Evolutionary conservation across 208 protist species (phyloP).

Genomic region (Herpetomonas samuelpessoai): DNA sequence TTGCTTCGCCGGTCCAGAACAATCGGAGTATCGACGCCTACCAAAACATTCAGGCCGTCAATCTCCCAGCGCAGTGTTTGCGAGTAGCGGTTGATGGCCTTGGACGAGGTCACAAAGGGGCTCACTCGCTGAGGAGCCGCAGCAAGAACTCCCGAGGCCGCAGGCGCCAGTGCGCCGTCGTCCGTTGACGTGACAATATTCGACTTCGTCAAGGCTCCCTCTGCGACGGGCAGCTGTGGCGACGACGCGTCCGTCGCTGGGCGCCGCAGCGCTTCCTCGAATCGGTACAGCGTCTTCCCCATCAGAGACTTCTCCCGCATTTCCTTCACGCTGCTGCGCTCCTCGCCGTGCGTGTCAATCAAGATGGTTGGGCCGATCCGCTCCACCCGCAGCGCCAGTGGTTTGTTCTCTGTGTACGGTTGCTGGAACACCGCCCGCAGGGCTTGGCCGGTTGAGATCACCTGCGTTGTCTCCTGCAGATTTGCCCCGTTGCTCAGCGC

Average conservation of each 20-base stretch:
- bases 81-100: slow-evolving; percentile 47
- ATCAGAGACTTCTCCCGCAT: slow-evolving; percentile 62
- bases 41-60: slow-evolving; percentile 61
- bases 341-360: slow-evolving; percentile 45
- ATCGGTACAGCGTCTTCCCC: slow-evolving; percentile 76
- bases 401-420: slow-evolving; percentile 39
- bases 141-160: slow-evolving; percentile 22
- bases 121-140: slow-evolving; percentile 29
- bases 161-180: not conserved
- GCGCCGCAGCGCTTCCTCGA: slow-evolving; percentile 26
- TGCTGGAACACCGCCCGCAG: slow-evolving; percentile 70
- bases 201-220: not conserved
- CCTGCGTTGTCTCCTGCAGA: slow-evolving; percentile 37
- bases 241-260: not conserved
- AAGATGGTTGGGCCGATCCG: slow-evolving; percentile 67
- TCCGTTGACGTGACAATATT: not conserved
- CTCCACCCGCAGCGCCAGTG: slow-evolving; percentile 54
- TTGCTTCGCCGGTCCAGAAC: slow-evolving; percentile 57
- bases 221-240: not conserved
- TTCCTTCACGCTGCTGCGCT: slow-evolving; percentile 38
- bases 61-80: slow-evolving; percentile 76
- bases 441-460: slow-evolving; percentile 71
- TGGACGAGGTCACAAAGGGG: slow-evolving; percentile 9
- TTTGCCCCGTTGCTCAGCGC: slow-evolving; percentile 62
- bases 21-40: slow-evolving; percentile 81